Evolutionary conservation across 2,329 filamentous ascomycete species (phyloP), one percentile per base, ranked within the genome.

Genomic region (Colletotrichum aenigma): DNA sequence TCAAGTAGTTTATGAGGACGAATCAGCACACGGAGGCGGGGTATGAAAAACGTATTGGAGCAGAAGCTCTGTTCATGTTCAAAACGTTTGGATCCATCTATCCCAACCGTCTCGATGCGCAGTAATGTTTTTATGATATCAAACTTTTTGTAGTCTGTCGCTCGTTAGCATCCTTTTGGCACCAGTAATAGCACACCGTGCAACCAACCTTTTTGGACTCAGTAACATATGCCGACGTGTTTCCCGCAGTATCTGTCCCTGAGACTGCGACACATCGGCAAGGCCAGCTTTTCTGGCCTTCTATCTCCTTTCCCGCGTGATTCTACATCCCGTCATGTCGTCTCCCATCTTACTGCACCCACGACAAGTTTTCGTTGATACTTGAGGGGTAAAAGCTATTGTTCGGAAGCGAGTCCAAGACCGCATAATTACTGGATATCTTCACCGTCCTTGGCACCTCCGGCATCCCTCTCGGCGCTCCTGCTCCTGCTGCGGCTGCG

Each of bases 401-500:
- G 43, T 52, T 21, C 12, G n/a, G 13, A 7, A 52, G n/a, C 4
- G n/a, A 52, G 2, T 52, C 12, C 43, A 9, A 38, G 13, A 16
- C 6, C n/a, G 28, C n/a, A 3, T 18, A 26, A 58, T 76, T 55
- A 69, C 65, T 73, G 48, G 21, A 65, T 55, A 21, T 73, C 43
- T 21, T 52, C 76, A 4, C n/a, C 71, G 18, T 75, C 74, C 43
- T 62, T 74, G 16, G 36, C 61, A 26, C 28, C 69, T 0, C 56
- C 61, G 2, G 43, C 71, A 2, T 71, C 71, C 48, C 68, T 75
- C 21, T 77, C 76, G 28, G 21, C 76, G 64, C 76, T 76, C 24
- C 75, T 84, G 69, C 86, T 88, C 61, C 89, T 85, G 77, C 87
- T 89, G 71, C 89, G 81, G 48, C 87, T 85, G 76, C 86, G 80